These are phyloP conservation scores for Colletotrichum australisinense DNA, from an alignment of 2,329 filamentous ascomycete species.

Conservation along the genomic window DNA sequence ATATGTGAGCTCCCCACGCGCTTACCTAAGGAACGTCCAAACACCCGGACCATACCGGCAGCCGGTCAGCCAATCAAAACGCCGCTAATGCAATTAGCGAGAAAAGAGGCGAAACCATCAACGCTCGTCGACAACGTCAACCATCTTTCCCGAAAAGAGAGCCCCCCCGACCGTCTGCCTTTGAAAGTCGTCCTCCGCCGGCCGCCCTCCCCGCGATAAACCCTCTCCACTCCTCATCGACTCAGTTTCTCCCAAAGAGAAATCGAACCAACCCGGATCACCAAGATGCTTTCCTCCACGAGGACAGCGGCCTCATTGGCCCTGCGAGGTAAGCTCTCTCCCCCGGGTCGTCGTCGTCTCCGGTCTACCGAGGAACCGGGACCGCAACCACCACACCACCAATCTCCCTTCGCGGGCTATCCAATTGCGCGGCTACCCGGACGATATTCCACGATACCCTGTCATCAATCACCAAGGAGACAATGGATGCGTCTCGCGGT, in stretches of 20 bases:
- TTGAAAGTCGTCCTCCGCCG: conserved; percentile 9
- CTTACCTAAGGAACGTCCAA: conserved; percentile 23
- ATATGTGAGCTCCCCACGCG: not conserved
- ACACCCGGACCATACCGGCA: conserved; percentile 12
- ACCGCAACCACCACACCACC: not conserved
- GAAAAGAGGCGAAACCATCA: conserved; percentile 32
- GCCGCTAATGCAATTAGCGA: conserved; percentile 28
- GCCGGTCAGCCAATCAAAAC: conserved; percentile 22
- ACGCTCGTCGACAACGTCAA: conserved; percentile 28
- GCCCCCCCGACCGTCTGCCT: conserved; percentile 13
- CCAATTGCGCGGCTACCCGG: not conserved
- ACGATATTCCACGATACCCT: not conserved
- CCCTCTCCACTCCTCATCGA: conserved; percentile 28
- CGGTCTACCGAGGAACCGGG: conserved; percentile 10
- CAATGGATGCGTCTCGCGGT: not conserved
- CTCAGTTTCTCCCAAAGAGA: not conserved
- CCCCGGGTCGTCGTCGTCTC: not conserved
- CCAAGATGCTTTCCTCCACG: conserved; percentile 58
- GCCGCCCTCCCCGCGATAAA: conserved; percentile 16
- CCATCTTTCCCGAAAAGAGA: conserved; percentile 16
- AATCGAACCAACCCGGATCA: not conserved
- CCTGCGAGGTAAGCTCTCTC: conserved; percentile 58
- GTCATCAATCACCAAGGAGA: not conserved
- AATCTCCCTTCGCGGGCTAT: conserved; percentile 2
- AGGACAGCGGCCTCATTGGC: conserved; percentile 64